Evolutionary conservation across 2,329 filamentous ascomycete genomes (phyloP), one percentile per base, ranked within the genome.

Genomic region (Chalaropsis thielavioides): DNA sequence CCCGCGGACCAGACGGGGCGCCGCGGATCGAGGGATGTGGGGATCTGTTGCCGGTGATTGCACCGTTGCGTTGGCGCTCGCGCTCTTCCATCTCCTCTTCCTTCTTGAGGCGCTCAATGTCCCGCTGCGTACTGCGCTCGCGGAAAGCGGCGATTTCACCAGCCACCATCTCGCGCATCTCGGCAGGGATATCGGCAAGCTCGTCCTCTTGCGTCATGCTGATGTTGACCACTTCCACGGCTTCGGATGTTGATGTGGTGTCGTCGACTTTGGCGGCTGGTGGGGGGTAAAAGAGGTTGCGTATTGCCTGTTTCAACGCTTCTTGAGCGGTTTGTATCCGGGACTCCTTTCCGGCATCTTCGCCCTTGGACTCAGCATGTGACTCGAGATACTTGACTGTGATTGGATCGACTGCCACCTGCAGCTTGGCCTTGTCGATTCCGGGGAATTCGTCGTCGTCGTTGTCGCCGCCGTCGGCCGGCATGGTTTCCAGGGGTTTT

Each of bases 151-250:
- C 86, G 71, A 99, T 99, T 73, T 99, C 95, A 66, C 87, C 87
- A 0, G 94, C 90, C 17, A 99, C 94, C 0, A 90, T 92, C 73
- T 95, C 94, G 27, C 94, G 86, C 90, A 96, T 95, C 73, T 97
- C 94, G 0, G 90, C 87, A 0, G 94, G 94, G 60, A 99, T 96
- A 71, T 99, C 94, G 22, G 92, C 87, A 38, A 99, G 80, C 72
- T 99, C 94, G 72, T 99, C 95, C 68, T 99, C 94, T 63, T 88
- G 83, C 0, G 87, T 85, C 40, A 96, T 81, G 3, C 91, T 87
- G 67, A 97, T 95, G 66, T 92, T 96, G 69, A 95, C 87, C 46
- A 96, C 87, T 74, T 96, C 91, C 5, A 90, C 85, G 64, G 84
- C 83, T 41, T 85, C 84, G 8, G 54, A 58, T 3, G 78, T 71